Conservation (phyloP, 192 early-diverging fungal species). For the Paraglomus occultum region DNA sequence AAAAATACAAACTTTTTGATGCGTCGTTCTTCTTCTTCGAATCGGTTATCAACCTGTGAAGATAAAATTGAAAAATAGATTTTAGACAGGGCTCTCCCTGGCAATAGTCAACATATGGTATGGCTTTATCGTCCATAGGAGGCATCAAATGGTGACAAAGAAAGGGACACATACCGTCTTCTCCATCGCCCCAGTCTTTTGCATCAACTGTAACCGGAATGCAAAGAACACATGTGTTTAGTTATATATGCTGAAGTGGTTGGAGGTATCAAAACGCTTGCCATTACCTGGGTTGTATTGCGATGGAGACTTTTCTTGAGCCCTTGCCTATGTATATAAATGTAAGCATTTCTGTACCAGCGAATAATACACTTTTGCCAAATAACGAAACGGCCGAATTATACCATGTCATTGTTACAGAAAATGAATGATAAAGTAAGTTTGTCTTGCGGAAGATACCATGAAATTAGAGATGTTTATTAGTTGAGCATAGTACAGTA, state of each 20-base stretch:
- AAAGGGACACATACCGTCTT: constrained; percentile 51
- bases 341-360: no score
- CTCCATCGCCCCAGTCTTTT: constrained; percentile 72
- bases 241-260: neutral
- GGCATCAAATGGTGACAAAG: no score
- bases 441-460: no score
- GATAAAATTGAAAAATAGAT: neutral
- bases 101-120: neutral
- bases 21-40: constrained; percentile 78
- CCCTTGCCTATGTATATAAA: constrained; percentile 54
- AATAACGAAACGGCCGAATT: no score
- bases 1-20: constrained; percentile 54
- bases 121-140: neutral
- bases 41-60: constrained; percentile 64
- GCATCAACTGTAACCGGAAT: constrained; percentile 50
- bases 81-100: neutral
- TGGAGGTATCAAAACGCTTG: neutral
- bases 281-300: constrained; percentile 62
- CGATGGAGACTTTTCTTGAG: constrained; percentile 81
- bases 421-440: no score
- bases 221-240: neutral
- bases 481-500: no score
- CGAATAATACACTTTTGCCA: no score
- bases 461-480: no score
- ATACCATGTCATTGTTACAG: no score